Evolutionary conservation across 768 basidiomycete species (phyloP), one percentile per base, ranked within the genome.

Genomic region (Rhodotorula babjevae): DNA sequence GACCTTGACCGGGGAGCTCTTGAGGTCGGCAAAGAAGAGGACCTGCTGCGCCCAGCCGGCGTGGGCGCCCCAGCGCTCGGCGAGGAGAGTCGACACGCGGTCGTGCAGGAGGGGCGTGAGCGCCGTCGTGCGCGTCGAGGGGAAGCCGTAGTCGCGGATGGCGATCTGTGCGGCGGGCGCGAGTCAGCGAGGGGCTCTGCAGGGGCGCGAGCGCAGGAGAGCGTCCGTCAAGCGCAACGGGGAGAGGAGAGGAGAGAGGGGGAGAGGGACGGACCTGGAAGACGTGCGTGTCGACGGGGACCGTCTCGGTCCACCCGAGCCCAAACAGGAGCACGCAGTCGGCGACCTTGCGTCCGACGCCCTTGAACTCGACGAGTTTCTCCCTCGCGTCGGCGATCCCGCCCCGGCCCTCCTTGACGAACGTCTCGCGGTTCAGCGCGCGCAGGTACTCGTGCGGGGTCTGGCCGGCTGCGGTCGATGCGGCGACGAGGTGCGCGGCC

Each of bases 261-360:
- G 4, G n/a, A 29, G 14, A 33, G 14, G 16, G 27, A 16, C 91
- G 91, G 65, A 97, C 93, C 79, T 95, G 92, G 74, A 90, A 84
- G 42, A 99, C 90, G 79, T 99, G 96, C 0, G 94, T 96, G 79
- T 99, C 96, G 64, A 99, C 91, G 8, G 96, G 96, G 16, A 98
- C 86, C 25, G 93, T 88, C 74, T 92, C 89, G 77, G 83, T 85
- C 92, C 95, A 68, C 6, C 71, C 68, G 16, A 77, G 63, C 23
- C 69, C 52, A 18, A 72, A 74, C 50, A 72, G 57, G 44, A 71
- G 64, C 8, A 65, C 67, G 49, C 96, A 99, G 79, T 99, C 96
- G 5, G 95, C 95, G 0, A 99, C 96, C 79, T 99, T 99, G 49
- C 92, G 85, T 11, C 96, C 96, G 1, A 99, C 95, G 0, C 96